These are phyloP conservation scores for Termitomyces sp. DNA, from an alignment of 768 basidiomycete genomes.

Conservation along the genomic window DNA sequence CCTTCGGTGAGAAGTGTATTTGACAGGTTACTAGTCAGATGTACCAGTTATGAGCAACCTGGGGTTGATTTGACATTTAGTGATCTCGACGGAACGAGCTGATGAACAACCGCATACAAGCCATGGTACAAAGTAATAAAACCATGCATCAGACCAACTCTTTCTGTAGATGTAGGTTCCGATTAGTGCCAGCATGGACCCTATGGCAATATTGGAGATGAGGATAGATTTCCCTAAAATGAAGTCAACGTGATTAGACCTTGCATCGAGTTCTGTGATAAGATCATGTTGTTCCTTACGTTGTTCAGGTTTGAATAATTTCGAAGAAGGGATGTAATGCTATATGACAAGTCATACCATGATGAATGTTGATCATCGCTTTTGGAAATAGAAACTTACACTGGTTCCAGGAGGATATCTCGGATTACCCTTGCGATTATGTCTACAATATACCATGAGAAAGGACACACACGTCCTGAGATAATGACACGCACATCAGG, in stretches of 20 bases:
- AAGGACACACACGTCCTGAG: neutral
- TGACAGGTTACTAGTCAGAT: neutral
- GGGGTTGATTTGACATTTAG: neutral
- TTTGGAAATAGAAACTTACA: constrained; percentile 21
- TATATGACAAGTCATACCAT: constrained; percentile 9
- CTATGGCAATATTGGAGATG: constrained; percentile 35
- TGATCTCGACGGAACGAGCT: neutral
- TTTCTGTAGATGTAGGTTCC: constrained; percentile 20
- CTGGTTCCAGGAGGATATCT: constrained; percentile 38
- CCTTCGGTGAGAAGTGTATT: neutral
- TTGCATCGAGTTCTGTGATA: neutral
- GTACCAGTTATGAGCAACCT: constrained; percentile 44
- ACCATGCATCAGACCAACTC: constrained; percentile 28
- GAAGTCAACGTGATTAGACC: neutral
- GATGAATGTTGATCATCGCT: constrained; percentile 1
- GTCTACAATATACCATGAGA: constrained; percentile 18
- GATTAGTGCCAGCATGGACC: constrained; percentile 31
- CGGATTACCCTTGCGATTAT: constrained; percentile 42
- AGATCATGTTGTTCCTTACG: constrained; percentile 20
- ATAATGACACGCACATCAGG: constrained; percentile 25
- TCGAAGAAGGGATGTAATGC: constrained; percentile 39
- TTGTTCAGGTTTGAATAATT: constrained; percentile 40
- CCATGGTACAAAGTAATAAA: constrained; percentile 44
- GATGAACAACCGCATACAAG: constrained; percentile 25
- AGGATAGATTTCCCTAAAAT: constrained; percentile 29